These are phyloP conservation scores for Boletus sp. DNA, from an alignment of 768 basidiomycete species.

Conservation along the genomic window DNA sequence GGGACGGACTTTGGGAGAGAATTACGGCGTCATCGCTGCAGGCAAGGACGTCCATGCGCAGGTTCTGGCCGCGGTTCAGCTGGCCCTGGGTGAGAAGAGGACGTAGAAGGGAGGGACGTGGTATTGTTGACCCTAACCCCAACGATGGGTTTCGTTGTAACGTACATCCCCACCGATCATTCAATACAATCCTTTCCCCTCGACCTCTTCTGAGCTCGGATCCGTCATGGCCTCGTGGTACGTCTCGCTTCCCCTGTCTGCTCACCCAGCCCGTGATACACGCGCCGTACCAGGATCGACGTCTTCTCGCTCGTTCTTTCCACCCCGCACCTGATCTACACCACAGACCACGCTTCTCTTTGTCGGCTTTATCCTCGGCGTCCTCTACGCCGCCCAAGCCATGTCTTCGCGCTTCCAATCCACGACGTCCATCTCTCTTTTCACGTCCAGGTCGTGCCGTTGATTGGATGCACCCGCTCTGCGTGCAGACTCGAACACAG, in stretches of 20 bases:
- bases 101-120: neutral
- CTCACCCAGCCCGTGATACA: neutral
- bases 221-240: conserved; percentile 19
- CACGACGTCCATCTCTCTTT: conserved; percentile 35
- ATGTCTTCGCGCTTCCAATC: conserved; percentile 44
- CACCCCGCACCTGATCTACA: neutral
- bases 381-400: conserved; percentile 34
- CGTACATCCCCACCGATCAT: neutral
- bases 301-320: conserved; percentile 13
- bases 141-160: neutral
- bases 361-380: conserved; percentile 3
- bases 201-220: neutral
- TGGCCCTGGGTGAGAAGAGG: conserved; percentile 41
- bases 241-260: neutral
- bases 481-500: conserved; percentile 42
- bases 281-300: conserved; percentile 12
- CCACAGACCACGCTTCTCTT: conserved; percentile 47
- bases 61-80: conserved; percentile 73
- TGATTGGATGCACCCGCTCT: neutral
- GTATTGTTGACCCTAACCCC: neutral
- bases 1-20: conserved; percentile 81
- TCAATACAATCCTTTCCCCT: neutral
- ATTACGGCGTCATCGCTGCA: conserved; percentile 85
- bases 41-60: conserved; percentile 65
- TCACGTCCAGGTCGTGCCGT: neutral